Conservation (phyloP, 495 filamentous ascomycete genomes). For the Viridothelium virens region DNA sequence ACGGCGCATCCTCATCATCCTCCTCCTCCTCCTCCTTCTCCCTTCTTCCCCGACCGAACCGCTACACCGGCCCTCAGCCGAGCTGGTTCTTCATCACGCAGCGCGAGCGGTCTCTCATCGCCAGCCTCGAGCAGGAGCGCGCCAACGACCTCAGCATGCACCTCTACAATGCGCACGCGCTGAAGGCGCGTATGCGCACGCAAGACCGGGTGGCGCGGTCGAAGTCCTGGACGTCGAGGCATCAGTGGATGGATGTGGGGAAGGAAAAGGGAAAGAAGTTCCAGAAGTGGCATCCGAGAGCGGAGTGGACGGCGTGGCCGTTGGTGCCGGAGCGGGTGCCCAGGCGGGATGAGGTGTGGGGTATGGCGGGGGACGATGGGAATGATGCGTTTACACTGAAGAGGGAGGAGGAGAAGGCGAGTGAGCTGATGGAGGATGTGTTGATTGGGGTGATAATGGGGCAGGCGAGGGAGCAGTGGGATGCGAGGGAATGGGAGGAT, state of each 20-base stretch:
- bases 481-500: conserved; percentile 28
- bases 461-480: conserved; percentile 57
- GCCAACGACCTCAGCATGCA: conserved; percentile 62
- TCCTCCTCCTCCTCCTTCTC: neutral
- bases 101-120: conserved; percentile 50
- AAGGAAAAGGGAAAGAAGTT: conserved; percentile 21
- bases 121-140: conserved; percentile 48
- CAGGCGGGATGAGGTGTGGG: conserved; percentile 42
- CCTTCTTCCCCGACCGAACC: conserved; percentile 41
- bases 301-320: conserved; percentile 75
- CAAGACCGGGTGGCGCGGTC: conserved; percentile 22
- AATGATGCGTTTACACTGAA: conserved; percentile 46
- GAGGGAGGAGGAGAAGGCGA: conserved; percentile 41
- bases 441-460: conserved; percentile 55
- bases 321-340: conserved; percentile 53
- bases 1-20: neutral
- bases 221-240: conserved; percentile 31
- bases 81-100: conserved; percentile 56
- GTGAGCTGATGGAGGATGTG: conserved; percentile 56
- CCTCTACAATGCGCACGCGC: conserved; percentile 63
- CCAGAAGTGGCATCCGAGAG: conserved; percentile 25
- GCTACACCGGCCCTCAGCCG: conserved; percentile 45
- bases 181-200: conserved; percentile 44
- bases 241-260: conserved; percentile 28
- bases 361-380: conserved; percentile 28